Conservation (phyloP, 257 asterid species). For the Asclepias syriaca region DNA sequence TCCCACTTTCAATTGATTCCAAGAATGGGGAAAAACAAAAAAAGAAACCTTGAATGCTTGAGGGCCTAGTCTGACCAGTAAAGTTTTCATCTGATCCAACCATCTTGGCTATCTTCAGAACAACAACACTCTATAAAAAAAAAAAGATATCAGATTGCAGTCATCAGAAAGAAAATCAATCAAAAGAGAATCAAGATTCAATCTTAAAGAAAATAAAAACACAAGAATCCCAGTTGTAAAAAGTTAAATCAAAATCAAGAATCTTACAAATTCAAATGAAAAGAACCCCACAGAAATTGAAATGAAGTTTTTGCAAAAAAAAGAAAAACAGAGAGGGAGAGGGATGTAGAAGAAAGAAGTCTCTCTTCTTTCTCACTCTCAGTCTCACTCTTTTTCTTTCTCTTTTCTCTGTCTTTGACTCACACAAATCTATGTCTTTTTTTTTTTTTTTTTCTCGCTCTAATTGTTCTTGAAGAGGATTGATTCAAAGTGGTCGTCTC, state of each 20-base stretch:
- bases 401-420: constrained; percentile 10
- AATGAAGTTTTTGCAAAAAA: neutral
- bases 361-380: neutral
- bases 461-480: neutral
- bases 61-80: constrained; percentile 42
- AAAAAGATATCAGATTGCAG: no score
- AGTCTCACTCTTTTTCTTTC: neutral
- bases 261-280: constrained; percentile 3
- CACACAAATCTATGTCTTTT: neutral
- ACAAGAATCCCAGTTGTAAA: constrained; percentile 9
- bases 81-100: constrained; percentile 68
- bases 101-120: constrained; percentile 35
- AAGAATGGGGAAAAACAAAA: neutral
- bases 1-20: constrained; percentile 1
- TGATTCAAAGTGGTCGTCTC: neutral
- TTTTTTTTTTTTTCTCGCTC: constrained; percentile 1
- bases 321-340: neutral
- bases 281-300: neutral
- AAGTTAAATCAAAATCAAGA: neutral
- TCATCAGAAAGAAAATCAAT: neutral
- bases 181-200: neutral
- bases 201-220: neutral
- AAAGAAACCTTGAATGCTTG: constrained; percentile 44
- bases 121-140: neutral
- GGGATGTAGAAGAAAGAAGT: neutral